A percentile compares a stretch with the other conserved stretches of the same genome.
Evolutionary conservation across 345 rosid species (phyloP).

Genomic region (Eucalyptus sp.): DNA sequence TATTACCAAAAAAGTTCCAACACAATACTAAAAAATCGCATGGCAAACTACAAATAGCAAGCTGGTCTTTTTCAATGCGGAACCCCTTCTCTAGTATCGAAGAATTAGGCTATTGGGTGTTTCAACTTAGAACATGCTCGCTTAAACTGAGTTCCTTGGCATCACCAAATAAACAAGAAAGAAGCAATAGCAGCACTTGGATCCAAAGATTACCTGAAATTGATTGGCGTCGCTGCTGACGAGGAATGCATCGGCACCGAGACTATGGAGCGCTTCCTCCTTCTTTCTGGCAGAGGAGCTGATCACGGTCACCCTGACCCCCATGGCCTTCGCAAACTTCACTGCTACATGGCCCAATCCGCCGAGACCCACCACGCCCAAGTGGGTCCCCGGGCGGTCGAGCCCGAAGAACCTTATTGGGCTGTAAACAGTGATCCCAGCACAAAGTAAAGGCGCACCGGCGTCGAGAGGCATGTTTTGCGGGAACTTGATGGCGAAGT

Average conservation of each 20-base stretch:
- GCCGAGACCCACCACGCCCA: constrained; percentile 64
- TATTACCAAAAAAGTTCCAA: background rate
- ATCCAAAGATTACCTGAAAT: constrained; percentile 13
- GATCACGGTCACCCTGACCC: constrained; percentile 50
- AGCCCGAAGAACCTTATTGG: constrained; percentile 49
- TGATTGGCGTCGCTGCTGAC: constrained; percentile 30
- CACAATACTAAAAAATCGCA: background rate
- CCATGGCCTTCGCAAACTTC: constrained; percentile 55
- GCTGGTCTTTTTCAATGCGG: too few relatives aligned
- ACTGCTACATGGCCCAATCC: constrained; percentile 58
- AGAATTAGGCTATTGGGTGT: background rate
- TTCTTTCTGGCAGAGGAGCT: constrained; percentile 40
- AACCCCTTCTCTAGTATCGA: background rate
- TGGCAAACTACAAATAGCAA: too few relatives aligned
- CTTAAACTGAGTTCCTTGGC: background rate
- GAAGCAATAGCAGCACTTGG: background rate
- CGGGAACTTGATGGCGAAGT: constrained; percentile 32
- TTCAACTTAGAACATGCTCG: background rate
- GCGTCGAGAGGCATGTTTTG: constrained; percentile 34
- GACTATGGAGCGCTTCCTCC: constrained; percentile 32
- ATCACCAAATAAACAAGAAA: background rate
- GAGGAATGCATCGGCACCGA: constrained; percentile 46
- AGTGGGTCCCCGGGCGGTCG: constrained; percentile 25
- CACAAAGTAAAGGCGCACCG: constrained; percentile 57
- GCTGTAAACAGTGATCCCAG: constrained; percentile 64